Conservation (phyloP, 805 yeast species). For the Candida berthetii region DNA sequence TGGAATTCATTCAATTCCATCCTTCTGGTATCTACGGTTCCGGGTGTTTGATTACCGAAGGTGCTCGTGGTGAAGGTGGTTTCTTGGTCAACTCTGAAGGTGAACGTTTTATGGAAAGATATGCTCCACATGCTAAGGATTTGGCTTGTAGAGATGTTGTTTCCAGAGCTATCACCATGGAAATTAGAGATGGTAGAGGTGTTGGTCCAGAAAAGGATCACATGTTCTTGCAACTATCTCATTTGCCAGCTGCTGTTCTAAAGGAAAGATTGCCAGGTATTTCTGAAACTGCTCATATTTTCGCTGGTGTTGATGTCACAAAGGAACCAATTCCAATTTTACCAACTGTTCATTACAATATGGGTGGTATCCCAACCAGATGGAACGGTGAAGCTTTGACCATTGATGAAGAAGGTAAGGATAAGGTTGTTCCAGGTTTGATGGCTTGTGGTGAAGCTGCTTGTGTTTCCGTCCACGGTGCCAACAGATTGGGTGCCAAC, state of each 20-base stretch:
- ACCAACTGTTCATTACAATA: constrained; percentile 98
- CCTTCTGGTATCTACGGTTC: constrained; percentile 99
- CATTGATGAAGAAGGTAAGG: constrained; percentile 80
- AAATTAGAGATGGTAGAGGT: constrained; percentile 98
- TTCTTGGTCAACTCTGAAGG: constrained; percentile 94
- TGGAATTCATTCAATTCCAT: constrained; percentile 98
- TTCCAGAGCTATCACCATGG: constrained; percentile 97
- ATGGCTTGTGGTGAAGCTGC: constrained; percentile 99
- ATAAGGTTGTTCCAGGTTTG: constrained; percentile 86
- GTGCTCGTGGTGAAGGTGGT: constrained; percentile 99
- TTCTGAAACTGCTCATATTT: constrained; percentile 96
- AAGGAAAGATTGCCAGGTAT: constrained; percentile 98
- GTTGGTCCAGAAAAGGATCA: constrained; percentile 96
- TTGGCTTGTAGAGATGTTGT: constrained; percentile 98
- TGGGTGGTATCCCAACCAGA: constrained; percentile 99
- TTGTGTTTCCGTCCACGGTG: constrained; percentile 99
- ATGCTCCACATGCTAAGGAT: constrained; percentile 98
- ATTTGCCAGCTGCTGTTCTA: constrained; percentile 85
- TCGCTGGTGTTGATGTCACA: constrained; percentile 99
- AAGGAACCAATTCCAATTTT: constrained; percentile 98
- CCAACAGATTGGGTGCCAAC: constrained; percentile 98
- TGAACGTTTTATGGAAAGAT: constrained; percentile 99
- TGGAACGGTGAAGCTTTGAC: constrained; percentile 94
- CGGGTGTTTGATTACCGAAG: constrained; percentile 98
- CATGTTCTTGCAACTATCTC: constrained; percentile 89